These are phyloP conservation scores for Neurospora sp. DNA, from an alignment of 495 filamentous ascomycete species.

Conservation along the genomic window DNA sequence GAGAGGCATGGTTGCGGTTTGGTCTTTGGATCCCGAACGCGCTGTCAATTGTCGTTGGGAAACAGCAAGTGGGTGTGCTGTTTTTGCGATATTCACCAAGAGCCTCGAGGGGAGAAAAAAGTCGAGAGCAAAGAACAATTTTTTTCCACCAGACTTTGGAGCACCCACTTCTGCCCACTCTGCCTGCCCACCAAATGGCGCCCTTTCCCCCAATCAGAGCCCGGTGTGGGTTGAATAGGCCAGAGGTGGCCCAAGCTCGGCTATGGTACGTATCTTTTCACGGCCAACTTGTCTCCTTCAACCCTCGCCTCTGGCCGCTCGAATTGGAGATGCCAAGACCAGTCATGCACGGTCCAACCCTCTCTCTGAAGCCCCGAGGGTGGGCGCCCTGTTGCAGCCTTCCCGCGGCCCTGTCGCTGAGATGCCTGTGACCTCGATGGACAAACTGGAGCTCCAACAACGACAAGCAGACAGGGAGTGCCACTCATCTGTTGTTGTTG, in stretches of 20 bases:
- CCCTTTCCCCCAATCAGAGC: neutral
- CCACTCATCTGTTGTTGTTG: constrained; percentile 1
- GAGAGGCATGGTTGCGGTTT: constrained; percentile 49
- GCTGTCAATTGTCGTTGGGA: constrained; percentile 19
- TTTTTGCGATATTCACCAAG: constrained; percentile 15
- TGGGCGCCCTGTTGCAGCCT: neutral
- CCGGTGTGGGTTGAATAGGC: neutral
- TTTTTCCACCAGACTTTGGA: constrained; percentile 21
- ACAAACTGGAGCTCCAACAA: neutral
- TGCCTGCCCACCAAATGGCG: neutral
- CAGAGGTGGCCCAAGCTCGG: neutral
- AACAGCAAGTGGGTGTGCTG: constrained; percentile 19
- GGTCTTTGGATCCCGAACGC: constrained; percentile 11
- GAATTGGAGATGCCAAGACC: neutral
- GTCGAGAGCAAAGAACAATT: constrained; percentile 21
- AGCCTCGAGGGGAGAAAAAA: constrained; percentile 20
- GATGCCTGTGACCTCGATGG: neutral
- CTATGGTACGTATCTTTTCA: neutral
- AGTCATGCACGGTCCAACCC: neutral
- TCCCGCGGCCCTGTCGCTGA: neutral
- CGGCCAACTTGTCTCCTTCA: neutral
- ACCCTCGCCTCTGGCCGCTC: neutral
- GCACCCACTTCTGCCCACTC: constrained; percentile 2
- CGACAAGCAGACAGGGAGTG: neutral
- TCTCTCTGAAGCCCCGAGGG: neutral